These are phyloP conservation scores for Alternaria novae-zelandiae DNA, from an alignment of 2,329 filamentous ascomycete genomes.

Conservation along the genomic window DNA sequence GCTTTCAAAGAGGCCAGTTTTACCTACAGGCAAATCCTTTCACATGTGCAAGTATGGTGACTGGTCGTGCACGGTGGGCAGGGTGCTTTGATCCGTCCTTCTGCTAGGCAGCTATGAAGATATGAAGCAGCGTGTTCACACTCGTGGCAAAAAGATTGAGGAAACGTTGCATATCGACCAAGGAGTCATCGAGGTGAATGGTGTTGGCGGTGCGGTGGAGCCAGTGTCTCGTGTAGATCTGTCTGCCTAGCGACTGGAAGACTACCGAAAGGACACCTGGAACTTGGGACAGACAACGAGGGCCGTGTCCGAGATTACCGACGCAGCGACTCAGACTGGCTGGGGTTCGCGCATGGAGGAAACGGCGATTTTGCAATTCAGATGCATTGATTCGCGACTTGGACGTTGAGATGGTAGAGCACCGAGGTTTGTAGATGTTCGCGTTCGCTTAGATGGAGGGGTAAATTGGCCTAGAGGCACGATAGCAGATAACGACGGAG, in stretches of 20 bases:
- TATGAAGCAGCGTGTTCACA: neutral
- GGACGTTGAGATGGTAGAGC: neutral
- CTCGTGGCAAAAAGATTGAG: neutral
- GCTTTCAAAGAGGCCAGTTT: neutral
- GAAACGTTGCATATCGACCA: constrained; percentile 8
- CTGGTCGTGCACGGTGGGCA: neutral
- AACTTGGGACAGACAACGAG: neutral
- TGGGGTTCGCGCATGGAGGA: neutral
- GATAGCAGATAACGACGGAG: constrained; percentile 5
- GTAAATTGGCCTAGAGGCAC: constrained; percentile 3
- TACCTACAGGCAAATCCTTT: neutral
- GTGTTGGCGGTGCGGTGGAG: neutral
- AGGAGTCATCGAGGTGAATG: constrained; percentile 8
- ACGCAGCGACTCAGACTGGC: neutral
- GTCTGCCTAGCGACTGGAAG: constrained; percentile 3
- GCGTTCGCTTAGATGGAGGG: constrained; percentile 15
- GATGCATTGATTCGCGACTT: neutral
- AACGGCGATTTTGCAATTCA: neutral
- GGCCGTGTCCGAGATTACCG: neutral
- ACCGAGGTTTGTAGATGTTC: neutral
- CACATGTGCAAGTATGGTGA: neutral
- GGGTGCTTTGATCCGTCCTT: neutral
- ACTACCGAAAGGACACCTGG: constrained; percentile 11
- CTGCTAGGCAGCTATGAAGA: neutral
- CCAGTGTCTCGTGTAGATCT: neutral